Conservation (phyloP, 2,329 filamentous ascomycete genomes). For the Dactylella cylindrospora region DNA sequence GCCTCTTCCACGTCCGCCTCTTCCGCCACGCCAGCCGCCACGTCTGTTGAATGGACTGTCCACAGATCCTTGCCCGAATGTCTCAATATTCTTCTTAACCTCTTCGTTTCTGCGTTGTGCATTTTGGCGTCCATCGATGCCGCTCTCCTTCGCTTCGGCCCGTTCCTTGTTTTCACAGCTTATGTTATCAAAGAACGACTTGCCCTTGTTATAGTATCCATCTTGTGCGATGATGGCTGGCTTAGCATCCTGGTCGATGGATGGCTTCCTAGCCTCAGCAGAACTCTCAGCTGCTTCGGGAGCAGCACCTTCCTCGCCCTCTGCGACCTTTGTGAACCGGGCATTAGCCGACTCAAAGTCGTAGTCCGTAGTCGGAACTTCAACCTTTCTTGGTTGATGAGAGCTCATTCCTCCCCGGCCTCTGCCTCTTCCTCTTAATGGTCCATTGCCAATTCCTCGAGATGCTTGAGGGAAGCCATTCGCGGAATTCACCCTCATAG, state of each 20-base stretch:
- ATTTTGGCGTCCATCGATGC: constrained; percentile 64
- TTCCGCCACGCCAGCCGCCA: constrained; percentile 75
- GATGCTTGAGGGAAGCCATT: constrained; percentile 10
- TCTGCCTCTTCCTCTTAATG: constrained; percentile 48
- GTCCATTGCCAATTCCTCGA: neutral
- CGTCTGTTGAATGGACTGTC: constrained; percentile 68
- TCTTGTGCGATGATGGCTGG: constrained; percentile 39
- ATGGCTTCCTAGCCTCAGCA: constrained; percentile 45
- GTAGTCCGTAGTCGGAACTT: constrained; percentile 86
- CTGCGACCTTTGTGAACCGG: constrained; percentile 71
- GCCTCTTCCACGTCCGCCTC: constrained; percentile 65
- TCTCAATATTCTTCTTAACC: constrained; percentile 94
- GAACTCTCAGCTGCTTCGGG: constrained; percentile 51
- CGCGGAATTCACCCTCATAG: constrained; percentile 32
- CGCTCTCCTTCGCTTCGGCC: constrained; percentile 66
- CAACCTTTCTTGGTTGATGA: constrained; percentile 67
- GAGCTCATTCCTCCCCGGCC: constrained; percentile 50
- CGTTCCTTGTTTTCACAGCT: constrained; percentile 90
- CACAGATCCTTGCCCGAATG: constrained; percentile 93
- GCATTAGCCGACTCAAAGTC: constrained; percentile 86
- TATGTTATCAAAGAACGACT: constrained; percentile 97
- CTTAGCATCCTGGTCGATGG: constrained; percentile 27
- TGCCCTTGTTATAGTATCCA: constrained; percentile 74
- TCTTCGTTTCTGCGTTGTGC: constrained; percentile 90
- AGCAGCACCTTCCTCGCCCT: constrained; percentile 53